Percentiles rank a stretch among this genome's conserved stretches.
phyloP scores from a whole-genome alignment of 164 flowering plant genomes.

The Dillenia suffruticosa region DNA sequence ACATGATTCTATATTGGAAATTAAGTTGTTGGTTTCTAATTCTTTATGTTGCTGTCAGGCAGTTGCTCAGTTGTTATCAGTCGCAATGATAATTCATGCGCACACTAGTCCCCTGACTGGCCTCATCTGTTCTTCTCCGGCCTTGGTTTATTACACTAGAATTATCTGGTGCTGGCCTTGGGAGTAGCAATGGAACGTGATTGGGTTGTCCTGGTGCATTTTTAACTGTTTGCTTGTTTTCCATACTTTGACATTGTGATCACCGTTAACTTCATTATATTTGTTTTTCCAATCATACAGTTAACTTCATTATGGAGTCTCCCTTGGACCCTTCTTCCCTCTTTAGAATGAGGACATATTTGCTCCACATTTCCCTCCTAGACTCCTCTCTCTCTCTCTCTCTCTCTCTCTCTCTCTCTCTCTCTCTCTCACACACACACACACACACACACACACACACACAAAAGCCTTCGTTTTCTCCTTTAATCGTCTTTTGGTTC shows the following conservation, averaged over 20 bases:
- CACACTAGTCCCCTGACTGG: constrained; percentile 36
- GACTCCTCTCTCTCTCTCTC: no score
- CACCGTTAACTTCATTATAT: neutral
- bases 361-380: constrained; percentile 1
- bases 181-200: constrained; percentile 97
- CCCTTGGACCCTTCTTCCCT: neutral
- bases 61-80: constrained; percentile 89
- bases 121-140: constrained; percentile 58
- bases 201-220: constrained; percentile 89
- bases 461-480: no score
- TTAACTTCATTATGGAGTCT: no score
- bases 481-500: no score
- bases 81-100: constrained; percentile 84
- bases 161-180: constrained; percentile 78
- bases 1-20: no score
- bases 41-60: constrained; percentile 45
- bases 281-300: no score
- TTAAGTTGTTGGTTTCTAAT: neutral
- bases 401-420: no score
- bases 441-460: no score
- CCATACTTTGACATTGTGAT: neutral
- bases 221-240: neutral
- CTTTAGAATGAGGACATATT: neutral
- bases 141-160: constrained; percentile 90
- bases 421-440: no score